A percentile compares a stretch with the other conserved stretches of the same genome.
phyloP scores from a whole-genome alignment of 139 green algal genomes.

The Asterochloris sp. region DNA sequence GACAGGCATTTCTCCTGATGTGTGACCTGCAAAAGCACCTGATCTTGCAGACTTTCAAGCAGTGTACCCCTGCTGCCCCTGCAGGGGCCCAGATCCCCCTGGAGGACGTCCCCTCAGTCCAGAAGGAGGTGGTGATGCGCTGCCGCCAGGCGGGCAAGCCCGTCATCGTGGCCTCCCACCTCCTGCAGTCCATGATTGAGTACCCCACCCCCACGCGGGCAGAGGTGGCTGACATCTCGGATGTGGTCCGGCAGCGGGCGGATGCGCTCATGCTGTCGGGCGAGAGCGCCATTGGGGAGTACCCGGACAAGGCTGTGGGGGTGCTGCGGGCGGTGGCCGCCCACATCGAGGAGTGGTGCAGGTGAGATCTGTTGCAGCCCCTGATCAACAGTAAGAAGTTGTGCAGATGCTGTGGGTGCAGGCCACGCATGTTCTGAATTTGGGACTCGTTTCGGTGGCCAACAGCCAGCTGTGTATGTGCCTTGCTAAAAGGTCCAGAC shows the following conservation, averaged over 20 bases:
- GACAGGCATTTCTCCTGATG: too few relatives aligned
- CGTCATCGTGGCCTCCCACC: slow-evolving; percentile 79
- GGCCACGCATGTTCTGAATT: too few relatives aligned
- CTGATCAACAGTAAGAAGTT: too few relatives aligned
- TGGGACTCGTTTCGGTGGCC: too few relatives aligned
- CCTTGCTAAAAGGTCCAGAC: too few relatives aligned
- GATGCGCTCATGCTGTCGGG: slow-evolving; percentile 86
- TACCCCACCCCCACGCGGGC: slow-evolving; percentile 77
- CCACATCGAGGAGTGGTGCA: slow-evolving; percentile 54
- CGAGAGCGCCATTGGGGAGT: slow-evolving; percentile 74
- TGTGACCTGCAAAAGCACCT: too few relatives aligned
- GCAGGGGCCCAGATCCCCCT: slow-evolving; percentile 65
- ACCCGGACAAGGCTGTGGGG: slow-evolving; percentile 68
- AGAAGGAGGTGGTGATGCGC: slow-evolving; percentile 75
- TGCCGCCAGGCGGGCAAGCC: slow-evolving; percentile 68
- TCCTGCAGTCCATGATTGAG: slow-evolving; percentile 81
- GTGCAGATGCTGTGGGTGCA: too few relatives aligned
- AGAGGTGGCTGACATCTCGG: slow-evolving; percentile 81
- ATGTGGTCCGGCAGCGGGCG: slow-evolving; percentile 73
- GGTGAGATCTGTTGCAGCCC: neutral
- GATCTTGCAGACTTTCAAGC: too few relatives aligned
- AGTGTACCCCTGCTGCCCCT: neutral
- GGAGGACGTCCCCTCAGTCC: slow-evolving; percentile 77
- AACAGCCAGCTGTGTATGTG: too few relatives aligned
- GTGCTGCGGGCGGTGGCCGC: slow-evolving; percentile 63